phyloP scores from a whole-genome alignment of 2,329 filamentous ascomycete species.

The Dothidotthia symphoricarpi region DNA sequence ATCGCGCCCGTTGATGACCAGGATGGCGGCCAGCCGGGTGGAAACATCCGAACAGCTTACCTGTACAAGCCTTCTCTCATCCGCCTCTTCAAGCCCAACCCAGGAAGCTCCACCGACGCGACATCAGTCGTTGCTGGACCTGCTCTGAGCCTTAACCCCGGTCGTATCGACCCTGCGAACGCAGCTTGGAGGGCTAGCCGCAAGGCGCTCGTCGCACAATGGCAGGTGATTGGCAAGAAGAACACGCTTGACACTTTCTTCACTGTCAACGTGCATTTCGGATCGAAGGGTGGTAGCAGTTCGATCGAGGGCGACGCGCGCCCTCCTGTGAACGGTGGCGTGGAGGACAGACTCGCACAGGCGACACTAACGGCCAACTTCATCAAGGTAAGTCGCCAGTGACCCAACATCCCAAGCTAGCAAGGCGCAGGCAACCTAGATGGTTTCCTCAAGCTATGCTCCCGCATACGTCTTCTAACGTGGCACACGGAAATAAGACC shows the following conservation, averaged over 20 bases:
- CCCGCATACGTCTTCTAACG: too few relatives aligned
- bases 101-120: slow-evolving; percentile 54
- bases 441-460: too few relatives aligned
- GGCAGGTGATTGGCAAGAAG: slow-evolving; percentile 57
- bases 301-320: slow-evolving; percentile 64
- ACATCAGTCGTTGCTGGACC: slow-evolving; percentile 59
- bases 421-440: too few relatives aligned
- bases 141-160: slow-evolving; percentile 66
- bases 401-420: neutral
- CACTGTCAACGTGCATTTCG: slow-evolving; percentile 69
- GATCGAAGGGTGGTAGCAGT: slow-evolving; percentile 64
- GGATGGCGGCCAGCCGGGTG: slow-evolving; percentile 67
- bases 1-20: slow-evolving; percentile 59
- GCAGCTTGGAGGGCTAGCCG: slow-evolving; percentile 60
- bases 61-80: slow-evolving; percentile 63
- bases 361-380: slow-evolving; percentile 55
- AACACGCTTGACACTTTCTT: slow-evolving; percentile 55
- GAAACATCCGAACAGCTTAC: slow-evolving; percentile 70
- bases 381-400: slow-evolving; percentile 29
- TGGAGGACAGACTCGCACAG: slow-evolving; percentile 58
- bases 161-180: slow-evolving; percentile 63
- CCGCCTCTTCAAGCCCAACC: slow-evolving; percentile 59
- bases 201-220: slow-evolving; percentile 67
- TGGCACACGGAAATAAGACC: neutral
- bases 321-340: slow-evolving; percentile 64